Evolutionary conservation across 257 asterid genomes (phyloP), one percentile per base, ranked within the genome.

Genomic region (Solanum piurae): DNA sequence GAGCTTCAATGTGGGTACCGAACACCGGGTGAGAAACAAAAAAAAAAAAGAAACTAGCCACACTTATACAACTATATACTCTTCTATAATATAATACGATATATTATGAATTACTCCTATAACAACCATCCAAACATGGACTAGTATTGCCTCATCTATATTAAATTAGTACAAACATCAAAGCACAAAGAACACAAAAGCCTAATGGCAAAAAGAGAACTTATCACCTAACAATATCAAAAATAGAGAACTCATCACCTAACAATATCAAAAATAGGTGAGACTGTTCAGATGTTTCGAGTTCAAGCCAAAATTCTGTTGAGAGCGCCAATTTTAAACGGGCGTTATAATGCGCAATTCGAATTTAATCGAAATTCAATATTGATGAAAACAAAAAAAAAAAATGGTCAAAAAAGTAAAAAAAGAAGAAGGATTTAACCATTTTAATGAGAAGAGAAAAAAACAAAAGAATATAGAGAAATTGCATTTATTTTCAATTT

Each of bases 261-360:
- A 80, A 29, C 85, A 46, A 27, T 49, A 46, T 44, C 27, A 44
- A 79, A 77, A 79, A 80, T 42, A 44, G 5, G 64, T 55, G 4
- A 55, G 64, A 55, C 0, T 6, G 23, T 55, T 52, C 0, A 55
- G n/a, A 52, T 16, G 9, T 6, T 55, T 55, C 4, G 10, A 0
- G 64, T 55, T 55, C 10, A 10, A 55, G 64, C 2, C 9, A 18
- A 18, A 2, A 55, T 55, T 55, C 0, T 55, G 0, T 49, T 49
- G 58, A 14, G 58, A 49, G 0, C 1, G 4, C 1, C 9, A 52
- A 52, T 16, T 49, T 49, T 14, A 49, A 49, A 49, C 3, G 9
- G 0, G 6, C 1, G 0, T 18, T 18, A 18, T 52, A 52, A 55
- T 0, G n/a, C 4, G 1, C 10, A 0, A 55, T 55, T 18, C 4